A percentile compares a stretch with the other conserved stretches of the same genome.
Conservation (phyloP, 2,329 filamentous ascomycete species). For the Epichloe sibirici region DNA sequence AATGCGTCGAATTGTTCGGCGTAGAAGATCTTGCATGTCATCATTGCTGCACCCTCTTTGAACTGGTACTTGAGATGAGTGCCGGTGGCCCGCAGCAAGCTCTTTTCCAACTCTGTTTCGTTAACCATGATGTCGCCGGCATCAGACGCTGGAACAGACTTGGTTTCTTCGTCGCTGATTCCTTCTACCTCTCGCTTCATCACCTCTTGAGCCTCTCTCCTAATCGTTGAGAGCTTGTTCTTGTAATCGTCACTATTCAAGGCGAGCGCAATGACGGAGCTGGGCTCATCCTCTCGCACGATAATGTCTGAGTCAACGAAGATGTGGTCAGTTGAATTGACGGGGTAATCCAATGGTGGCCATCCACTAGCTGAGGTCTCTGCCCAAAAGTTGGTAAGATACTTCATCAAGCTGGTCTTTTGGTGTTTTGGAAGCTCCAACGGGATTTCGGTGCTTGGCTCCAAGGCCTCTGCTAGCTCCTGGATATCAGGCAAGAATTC, state of each 20-base stretch:
- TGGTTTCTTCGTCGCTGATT: constrained; percentile 16
- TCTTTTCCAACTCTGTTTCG: constrained; percentile 72
- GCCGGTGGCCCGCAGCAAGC: constrained; percentile 70
- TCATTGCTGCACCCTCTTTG: constrained; percentile 81
- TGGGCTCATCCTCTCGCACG: constrained; percentile 92
- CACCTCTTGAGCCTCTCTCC: constrained; percentile 34
- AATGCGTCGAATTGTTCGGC: constrained; percentile 96
- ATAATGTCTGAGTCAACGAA: constrained; percentile 97
- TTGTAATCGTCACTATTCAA: constrained; percentile 81
- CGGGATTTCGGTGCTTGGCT: constrained; percentile 46
- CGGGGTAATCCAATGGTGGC: constrained; percentile 83
- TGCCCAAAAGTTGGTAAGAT: constrained; percentile 96
- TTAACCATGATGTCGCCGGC: constrained; percentile 30
- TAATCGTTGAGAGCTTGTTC: constrained; percentile 60
- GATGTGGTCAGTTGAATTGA: constrained; percentile 80
- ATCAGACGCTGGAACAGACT: constrained; percentile 22
- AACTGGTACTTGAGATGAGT: constrained; percentile 96
- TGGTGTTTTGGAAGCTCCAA: constrained; percentile 83
- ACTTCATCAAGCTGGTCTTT: constrained; percentile 85
- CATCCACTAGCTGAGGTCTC: constrained; percentile 93
- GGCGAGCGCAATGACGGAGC: constrained; percentile 87
- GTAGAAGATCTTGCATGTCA: constrained; percentile 98
- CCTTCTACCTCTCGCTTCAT: constrained; percentile 26
- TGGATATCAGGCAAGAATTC: constrained; percentile 53
- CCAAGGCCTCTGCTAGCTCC: constrained; percentile 50